phyloP scores from a whole-genome alignment of 768 basidiomycete species.

The Paxillus rubicundulus region DNA sequence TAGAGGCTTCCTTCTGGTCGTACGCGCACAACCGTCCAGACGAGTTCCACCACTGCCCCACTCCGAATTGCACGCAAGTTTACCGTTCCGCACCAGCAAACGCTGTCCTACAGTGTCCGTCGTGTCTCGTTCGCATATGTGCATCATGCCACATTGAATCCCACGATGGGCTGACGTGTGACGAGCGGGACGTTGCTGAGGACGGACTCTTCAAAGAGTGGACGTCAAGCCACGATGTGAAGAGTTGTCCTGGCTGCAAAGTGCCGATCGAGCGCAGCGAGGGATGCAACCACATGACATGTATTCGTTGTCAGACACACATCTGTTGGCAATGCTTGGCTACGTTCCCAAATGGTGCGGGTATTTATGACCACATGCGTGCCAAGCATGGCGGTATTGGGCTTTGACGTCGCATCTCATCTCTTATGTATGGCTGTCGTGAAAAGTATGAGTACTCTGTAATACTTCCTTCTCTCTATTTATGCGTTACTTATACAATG shows the following conservation, averaged over 20 bases:
- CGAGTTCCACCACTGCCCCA: conserved; percentile 74
- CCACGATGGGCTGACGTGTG: conserved; percentile 70
- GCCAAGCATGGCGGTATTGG: conserved; percentile 64
- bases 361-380: conserved; percentile 81
- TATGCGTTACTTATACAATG: conserved; percentile 24
- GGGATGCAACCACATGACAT: conserved; percentile 86
- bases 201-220: conserved; percentile 62
- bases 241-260: conserved; percentile 72
- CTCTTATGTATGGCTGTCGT: background rate
- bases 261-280: conserved; percentile 67
- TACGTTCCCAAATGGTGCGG: conserved; percentile 65
- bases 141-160: conserved; percentile 54
- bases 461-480: conserved; percentile 12
- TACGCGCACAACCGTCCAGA: conserved; percentile 57
- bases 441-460: background rate
- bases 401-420: conserved; percentile 10
- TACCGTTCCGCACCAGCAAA: conserved; percentile 57
- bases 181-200: conserved; percentile 50
- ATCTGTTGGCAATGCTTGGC: conserved; percentile 78
- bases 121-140: conserved; percentile 70
- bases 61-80: conserved; percentile 73
- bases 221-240: conserved; percentile 61
- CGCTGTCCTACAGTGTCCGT: conserved; percentile 63
- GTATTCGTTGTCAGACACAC: conserved; percentile 69
- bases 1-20: conserved; percentile 57